Base-by-base conservation (phyloP, 352 stramenopile genomes). In the Phytophthora ohioensis region DNA sequence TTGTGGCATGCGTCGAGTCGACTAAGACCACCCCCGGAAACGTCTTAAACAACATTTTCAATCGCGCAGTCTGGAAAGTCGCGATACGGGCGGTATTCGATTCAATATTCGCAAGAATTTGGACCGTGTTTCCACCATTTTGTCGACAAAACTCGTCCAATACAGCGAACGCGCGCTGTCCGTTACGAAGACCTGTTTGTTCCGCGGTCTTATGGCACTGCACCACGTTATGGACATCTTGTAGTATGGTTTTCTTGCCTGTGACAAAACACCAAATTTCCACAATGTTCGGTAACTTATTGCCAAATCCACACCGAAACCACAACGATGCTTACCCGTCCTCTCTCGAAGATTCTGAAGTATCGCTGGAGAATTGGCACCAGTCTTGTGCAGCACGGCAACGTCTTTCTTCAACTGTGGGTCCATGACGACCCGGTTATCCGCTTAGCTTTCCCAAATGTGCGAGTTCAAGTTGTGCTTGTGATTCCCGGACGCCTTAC, bases 161-260 rank as follows among this genome's bases (percentile, higher is more conserved):
- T 7, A 55, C 41, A 1, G 27, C 43, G 1, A 57, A 27, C 13
- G 52, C 27, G 5, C 52, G 51, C 27, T 69, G 39, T 6, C 41
- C 49, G 21, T 57, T 43, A 7, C 5, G 53, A 9, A 57, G 17
- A 5, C 56, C 32, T 5, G 15, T 31, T 47, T 52, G 10, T 1
- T n/a, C 35, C 10, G 39, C 13, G 10, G 5, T 41, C 13, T 30
- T 38, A 17, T 63, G 27, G 31, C 15, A 11, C 17, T 69, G 62
- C 2, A 69, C 21, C 49, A 49, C 35, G 52, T 63, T 69, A 31
- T 63, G 52, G 12, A 64, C 62, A 38, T 69, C 62, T 12, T 31
- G n/a, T 6, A 64, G 43, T 1, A 15, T 54, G 0, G 31, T 34
- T 46, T 54, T 46, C 38, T 67, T 17, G 6, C n/a, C 58, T 57